Percentiles rank a stretch among this genome's conserved stretches.
These are phyloP conservation scores for Periconia digitata DNA, from an alignment of 2,329 filamentous ascomycete species.

Conservation along the genomic window DNA sequence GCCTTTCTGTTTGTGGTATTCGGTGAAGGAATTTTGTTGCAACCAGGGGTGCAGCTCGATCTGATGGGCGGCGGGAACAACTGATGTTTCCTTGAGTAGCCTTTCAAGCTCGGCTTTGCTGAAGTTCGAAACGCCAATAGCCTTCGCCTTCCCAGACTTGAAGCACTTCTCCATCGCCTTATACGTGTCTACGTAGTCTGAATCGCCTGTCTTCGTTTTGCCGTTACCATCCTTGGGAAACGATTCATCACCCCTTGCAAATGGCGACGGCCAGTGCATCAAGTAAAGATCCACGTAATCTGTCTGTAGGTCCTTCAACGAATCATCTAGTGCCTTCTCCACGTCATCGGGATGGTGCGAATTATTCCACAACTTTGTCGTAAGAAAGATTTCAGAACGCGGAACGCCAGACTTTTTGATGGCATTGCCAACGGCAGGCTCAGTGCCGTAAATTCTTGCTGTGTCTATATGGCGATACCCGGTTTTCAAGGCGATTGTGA, in stretches of 20 bases:
- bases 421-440: conserved; percentile 23
- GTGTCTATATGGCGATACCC: conserved; percentile 37
- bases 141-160: conserved; percentile 36
- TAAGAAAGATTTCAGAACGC: conserved; percentile 44
- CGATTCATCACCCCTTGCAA: conserved; percentile 68
- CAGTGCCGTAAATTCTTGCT: conserved; percentile 17
- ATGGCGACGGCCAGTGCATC: conserved; percentile 75
- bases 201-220: conserved; percentile 24
- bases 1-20: conserved; percentile 29
- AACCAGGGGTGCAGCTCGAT: conserved; percentile 36
- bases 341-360: conserved; percentile 74
- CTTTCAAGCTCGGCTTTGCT: conserved; percentile 49
- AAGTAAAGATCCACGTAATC: conserved; percentile 91
- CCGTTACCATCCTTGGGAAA: conserved; percentile 54
- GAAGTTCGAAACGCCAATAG: conserved; percentile 40
- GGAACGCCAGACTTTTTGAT: conserved; percentile 35
- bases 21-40: conserved; percentile 27
- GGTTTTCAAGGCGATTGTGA: conserved; percentile 34
- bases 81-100: conserved; percentile 49
- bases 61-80: conserved; percentile 35
- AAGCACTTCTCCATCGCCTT: conserved; percentile 44
- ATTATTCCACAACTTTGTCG: conserved; percentile 89
- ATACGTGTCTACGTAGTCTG: conserved; percentile 35
- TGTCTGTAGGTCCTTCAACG: conserved; percentile 73
- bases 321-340: conserved; percentile 70